phyloP scores from a whole-genome alignment of 2,329 filamentous ascomycete genomes.

The Rutstroemia sp. region DNA sequence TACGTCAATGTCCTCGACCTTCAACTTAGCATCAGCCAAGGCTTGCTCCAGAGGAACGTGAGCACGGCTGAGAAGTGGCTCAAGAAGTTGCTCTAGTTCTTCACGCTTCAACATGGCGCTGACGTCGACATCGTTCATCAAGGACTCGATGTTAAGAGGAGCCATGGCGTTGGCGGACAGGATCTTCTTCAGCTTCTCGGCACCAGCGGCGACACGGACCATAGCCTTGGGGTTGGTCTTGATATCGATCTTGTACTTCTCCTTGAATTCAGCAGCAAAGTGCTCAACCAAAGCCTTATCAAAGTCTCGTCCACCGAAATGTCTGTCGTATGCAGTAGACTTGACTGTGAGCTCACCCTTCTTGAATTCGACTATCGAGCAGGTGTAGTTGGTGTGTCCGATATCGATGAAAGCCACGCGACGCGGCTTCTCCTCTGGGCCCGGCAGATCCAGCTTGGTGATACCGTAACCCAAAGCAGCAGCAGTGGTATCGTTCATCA shows the following conservation, averaged over 20 bases:
- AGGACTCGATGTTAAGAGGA: slow-evolving; percentile 90
- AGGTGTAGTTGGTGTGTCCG: slow-evolving; percentile 93
- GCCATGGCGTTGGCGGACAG: slow-evolving; percentile 91
- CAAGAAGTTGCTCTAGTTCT: slow-evolving; percentile 85
- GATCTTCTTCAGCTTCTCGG: slow-evolving; percentile 98
- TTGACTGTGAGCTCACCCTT: slow-evolving; percentile 96
- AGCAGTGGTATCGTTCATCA: slow-evolving; percentile 98
- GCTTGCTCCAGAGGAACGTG: slow-evolving; percentile 78
- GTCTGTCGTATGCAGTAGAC: slow-evolving; percentile 84
- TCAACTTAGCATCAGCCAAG: slow-evolving; percentile 87
- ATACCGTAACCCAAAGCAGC: slow-evolving; percentile 95
- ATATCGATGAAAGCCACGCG: slow-evolving; percentile 91
- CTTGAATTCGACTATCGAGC: slow-evolving; percentile 89
- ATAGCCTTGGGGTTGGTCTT: slow-evolving; percentile 82
- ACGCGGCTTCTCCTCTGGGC: slow-evolving; percentile 82
- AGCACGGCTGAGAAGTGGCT: slow-evolving; percentile 70
- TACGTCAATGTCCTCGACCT: slow-evolving; percentile 82
- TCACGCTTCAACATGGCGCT: slow-evolving; percentile 83
- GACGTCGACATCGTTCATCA: slow-evolving; percentile 98
- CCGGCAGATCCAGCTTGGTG: slow-evolving; percentile 90
- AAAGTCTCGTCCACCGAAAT: slow-evolving; percentile 96
- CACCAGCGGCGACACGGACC: slow-evolving; percentile 77
- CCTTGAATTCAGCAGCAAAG: slow-evolving; percentile 91
- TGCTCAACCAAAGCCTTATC: slow-evolving; percentile 93
- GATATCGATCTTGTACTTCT: slow-evolving; percentile 97